Conservation (phyloP, 768 basidiomycete species). For the Leccinellum albellum region DNA sequence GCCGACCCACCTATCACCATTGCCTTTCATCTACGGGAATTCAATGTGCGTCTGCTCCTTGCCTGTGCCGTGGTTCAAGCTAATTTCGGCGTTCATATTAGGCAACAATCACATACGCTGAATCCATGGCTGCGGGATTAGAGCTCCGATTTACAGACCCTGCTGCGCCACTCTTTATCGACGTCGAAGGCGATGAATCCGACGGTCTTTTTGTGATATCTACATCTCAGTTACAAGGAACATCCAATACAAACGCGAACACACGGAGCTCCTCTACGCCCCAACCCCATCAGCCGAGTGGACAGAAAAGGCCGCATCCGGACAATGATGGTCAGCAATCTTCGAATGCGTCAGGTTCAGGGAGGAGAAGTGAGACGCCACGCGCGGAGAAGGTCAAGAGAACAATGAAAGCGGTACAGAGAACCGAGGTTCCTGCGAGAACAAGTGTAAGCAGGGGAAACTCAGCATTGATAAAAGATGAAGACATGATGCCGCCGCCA, state of each 20-base stretch:
- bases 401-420: conserved; percentile 36
- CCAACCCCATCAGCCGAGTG: conserved; percentile 4
- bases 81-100: conserved; percentile 26
- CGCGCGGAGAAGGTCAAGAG: conserved; percentile 44
- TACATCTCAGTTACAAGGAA: conserved; percentile 56
- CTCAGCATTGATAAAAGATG: conserved; percentile 14
- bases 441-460: conserved; percentile 9
- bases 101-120: conserved; percentile 80
- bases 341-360: conserved; percentile 22
- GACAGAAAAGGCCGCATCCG: conserved; percentile 20
- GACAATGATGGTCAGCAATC: conserved; percentile 27
- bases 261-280: conserved; percentile 18
- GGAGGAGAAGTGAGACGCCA: conserved; percentile 32
- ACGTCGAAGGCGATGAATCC: conserved; percentile 63
- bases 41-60: conserved; percentile 50
- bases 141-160: conserved; percentile 77
- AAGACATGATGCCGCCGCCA: conserved; percentile 42
- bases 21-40: conserved; percentile 79
- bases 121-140: conserved; percentile 60
- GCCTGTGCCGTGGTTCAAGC: not conserved
- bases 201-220: conserved; percentile 76
- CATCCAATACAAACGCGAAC: conserved; percentile 14
- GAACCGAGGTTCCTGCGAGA: conserved; percentile 21
- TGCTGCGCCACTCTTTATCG: conserved; percentile 70
- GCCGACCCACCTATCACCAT: conserved; percentile 60